phyloP scores from a whole-genome alignment of 2,329 filamentous ascomycete species.

The Curvularia hawaiiensis region DNA sequence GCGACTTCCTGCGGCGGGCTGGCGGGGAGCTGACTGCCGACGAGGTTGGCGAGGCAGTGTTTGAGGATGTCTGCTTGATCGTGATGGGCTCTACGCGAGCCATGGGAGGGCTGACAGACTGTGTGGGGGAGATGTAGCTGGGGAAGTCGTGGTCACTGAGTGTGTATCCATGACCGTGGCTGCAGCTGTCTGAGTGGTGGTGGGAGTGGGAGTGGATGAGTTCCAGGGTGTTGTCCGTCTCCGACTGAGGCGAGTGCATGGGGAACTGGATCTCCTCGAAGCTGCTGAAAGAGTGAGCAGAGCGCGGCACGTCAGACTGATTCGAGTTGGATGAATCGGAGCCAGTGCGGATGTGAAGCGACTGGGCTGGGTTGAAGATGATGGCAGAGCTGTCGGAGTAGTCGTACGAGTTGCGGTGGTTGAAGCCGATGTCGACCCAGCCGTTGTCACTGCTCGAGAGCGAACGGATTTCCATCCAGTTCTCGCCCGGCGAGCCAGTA shows the following conservation, averaged over 20 bases:
- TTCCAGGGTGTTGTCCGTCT: slow-evolving; percentile 51
- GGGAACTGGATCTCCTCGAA: slow-evolving; percentile 76
- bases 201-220: slow-evolving; percentile 30
- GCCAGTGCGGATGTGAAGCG: slow-evolving; percentile 81
- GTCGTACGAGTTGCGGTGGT: slow-evolving; percentile 69
- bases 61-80: slow-evolving; percentile 67
- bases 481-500: slow-evolving; percentile 74
- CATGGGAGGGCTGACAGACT: slow-evolving; percentile 69
- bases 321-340: slow-evolving; percentile 87
- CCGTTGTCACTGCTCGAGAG: slow-evolving; percentile 85
- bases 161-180: slow-evolving; percentile 31
- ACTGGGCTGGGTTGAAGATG: slow-evolving; percentile 92
- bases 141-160: slow-evolving; percentile 39
- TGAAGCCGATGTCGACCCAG: slow-evolving; percentile 77
- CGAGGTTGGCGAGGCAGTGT: slow-evolving; percentile 65
- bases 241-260: slow-evolving; percentile 82
- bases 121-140: slow-evolving; percentile 50
- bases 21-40: slow-evolving; percentile 60
- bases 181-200: slow-evolving; percentile 35
- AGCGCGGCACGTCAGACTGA: slow-evolving; percentile 65
- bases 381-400: slow-evolving; percentile 62
- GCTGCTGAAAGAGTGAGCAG: slow-evolving; percentile 73
- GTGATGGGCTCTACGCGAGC: slow-evolving; percentile 71
- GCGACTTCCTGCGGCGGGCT: slow-evolving; percentile 73
- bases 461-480: slow-evolving; percentile 85